Conservation (phyloP, 306 rosid species). For the Trichosanthes cucumerina region DNA sequence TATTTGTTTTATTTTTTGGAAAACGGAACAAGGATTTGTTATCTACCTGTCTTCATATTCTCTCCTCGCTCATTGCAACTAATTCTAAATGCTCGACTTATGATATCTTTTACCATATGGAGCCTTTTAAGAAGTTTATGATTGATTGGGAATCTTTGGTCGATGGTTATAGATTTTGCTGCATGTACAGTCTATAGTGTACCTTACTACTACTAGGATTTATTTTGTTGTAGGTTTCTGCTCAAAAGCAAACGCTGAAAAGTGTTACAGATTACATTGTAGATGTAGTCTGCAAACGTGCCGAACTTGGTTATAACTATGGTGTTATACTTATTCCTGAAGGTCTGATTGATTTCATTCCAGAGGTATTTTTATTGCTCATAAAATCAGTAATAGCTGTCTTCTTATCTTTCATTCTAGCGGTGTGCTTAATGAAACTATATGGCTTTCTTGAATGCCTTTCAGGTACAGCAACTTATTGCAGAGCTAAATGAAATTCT, state of each 20-base stretch:
- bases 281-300: conserved; percentile 66
- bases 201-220: conserved; percentile 16
- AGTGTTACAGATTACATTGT: conserved; percentile 93
- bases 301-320: conserved; percentile 61
- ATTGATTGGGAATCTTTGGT: background rate
- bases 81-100: background rate
- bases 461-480: conserved; percentile 91
- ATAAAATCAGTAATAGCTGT: background rate
- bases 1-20: background rate
- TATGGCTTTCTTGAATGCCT: background rate
- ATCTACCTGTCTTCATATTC: background rate
- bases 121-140: background rate
- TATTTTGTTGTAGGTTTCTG: conserved; percentile 71
- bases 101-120: background rate
- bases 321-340: conserved; percentile 98
- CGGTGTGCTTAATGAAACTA: background rate
- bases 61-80: background rate
- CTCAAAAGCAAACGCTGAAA: conserved; percentile 84
- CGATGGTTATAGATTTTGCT: background rate
- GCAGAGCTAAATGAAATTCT: conserved; percentile 91
- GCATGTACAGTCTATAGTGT: background rate
- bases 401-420: background rate
- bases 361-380: conserved; percentile 60
- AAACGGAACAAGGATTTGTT: background rate
- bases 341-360: conserved; percentile 98